Conservation (phyloP, 495 filamentous ascomycete genomes). For the Aspergillus indologenus region DNA sequence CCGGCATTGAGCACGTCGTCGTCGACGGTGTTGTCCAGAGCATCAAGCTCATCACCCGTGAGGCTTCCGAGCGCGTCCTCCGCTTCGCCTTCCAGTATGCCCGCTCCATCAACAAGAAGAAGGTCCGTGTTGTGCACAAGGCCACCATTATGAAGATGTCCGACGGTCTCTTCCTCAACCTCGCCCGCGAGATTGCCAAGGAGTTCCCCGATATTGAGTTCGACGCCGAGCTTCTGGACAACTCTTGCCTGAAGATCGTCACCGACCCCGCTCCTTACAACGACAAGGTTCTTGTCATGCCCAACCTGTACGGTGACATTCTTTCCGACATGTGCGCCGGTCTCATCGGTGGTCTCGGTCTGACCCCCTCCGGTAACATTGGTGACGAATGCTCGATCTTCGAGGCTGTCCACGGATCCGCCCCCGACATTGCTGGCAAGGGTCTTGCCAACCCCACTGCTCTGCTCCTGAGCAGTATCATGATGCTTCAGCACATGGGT, state of each 20-base stretch:
- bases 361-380: slow-evolving; percentile 97
- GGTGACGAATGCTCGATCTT: slow-evolving; percentile 99
- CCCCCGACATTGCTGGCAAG: slow-evolving; percentile 96
- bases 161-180: slow-evolving; percentile 93
- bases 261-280: slow-evolving; percentile 93
- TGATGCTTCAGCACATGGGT: slow-evolving; percentile 99
- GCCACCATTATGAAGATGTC: slow-evolving; percentile 99
- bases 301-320: slow-evolving; percentile 99
- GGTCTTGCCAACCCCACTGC: slow-evolving; percentile 93
- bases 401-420: slow-evolving; percentile 97
- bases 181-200: slow-evolving; percentile 78
- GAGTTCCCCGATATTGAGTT: slow-evolving; percentile 94
- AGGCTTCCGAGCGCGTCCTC: slow-evolving; percentile 90
- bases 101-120: slow-evolving; percentile 82
- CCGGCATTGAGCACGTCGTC: slow-evolving; percentile 97
- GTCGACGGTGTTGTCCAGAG: slow-evolving; percentile 97
- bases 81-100: slow-evolving; percentile 98
- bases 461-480: slow-evolving; percentile 84
- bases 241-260: slow-evolving; percentile 97
- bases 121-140: slow-evolving; percentile 98
- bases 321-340: slow-evolving; percentile 99
- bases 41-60: slow-evolving; percentile 97
- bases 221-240: slow-evolving; percentile 95
- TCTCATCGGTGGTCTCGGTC: slow-evolving; percentile 93
- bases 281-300: slow-evolving; percentile 99